Conservation (phyloP, 192 early-diverging fungal species). For the Gamsiella multidivaricata region DNA sequence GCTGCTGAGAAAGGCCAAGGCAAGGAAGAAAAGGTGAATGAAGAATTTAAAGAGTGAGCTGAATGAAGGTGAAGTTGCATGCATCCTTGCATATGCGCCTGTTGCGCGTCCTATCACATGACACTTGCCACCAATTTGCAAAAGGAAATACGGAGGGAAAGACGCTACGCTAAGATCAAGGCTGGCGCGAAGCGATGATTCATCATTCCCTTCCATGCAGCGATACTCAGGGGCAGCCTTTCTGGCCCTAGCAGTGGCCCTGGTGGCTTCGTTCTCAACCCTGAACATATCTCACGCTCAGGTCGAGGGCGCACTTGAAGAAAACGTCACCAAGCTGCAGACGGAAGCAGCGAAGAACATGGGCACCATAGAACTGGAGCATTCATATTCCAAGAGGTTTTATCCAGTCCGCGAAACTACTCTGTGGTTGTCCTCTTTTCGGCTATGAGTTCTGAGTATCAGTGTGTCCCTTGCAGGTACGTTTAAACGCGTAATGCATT, state of each 20-base stretch:
- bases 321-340: constrained; percentile 33
- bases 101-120: too few relatives aligned
- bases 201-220: too few relatives aligned
- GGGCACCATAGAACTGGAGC: constrained; percentile 67
- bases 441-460: constrained; percentile 67
- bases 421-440: constrained; percentile 75
- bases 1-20: too few relatives aligned
- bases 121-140: too few relatives aligned
- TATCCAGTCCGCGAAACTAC: constrained; percentile 75
- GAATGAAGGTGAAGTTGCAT: too few relatives aligned
- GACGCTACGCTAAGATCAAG: too few relatives aligned
- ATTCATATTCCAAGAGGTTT: constrained; percentile 63
- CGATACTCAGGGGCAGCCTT: constrained; percentile 10
- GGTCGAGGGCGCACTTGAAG: background rate
- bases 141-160: too few relatives aligned
- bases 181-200: too few relatives aligned
- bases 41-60: too few relatives aligned
- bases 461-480: constrained; percentile 82
- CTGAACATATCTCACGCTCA: background rate
- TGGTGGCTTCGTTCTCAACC: constrained; percentile 9
- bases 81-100: too few relatives aligned
- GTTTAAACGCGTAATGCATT: background rate
- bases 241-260: background rate
- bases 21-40: too few relatives aligned
- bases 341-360: constrained; percentile 25